A percentile compares a stretch with the other conserved stretches of the same genome.
Conservation (phyloP, 1,284 basidiomycete genomes). For the Irpex sp. region DNA sequence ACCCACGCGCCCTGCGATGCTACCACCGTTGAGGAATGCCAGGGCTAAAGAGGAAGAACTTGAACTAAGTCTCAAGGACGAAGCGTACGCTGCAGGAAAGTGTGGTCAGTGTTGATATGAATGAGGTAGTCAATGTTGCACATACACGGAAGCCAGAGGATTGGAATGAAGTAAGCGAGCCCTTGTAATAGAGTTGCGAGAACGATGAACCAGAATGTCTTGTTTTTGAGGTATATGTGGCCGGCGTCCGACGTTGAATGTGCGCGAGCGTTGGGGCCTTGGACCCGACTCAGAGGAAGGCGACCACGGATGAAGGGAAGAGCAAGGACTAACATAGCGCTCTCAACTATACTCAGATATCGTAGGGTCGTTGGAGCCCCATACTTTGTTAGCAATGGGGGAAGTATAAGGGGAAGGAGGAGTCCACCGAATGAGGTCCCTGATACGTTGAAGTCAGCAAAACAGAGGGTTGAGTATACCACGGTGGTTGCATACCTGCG, state of each 20-base stretch:
- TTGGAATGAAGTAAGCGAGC: constrained; percentile 29
- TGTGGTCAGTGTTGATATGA: not conserved
- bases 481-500: constrained; percentile 35
- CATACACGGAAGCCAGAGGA: constrained; percentile 29
- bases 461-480: not conserved
- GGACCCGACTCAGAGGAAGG: constrained; percentile 28
- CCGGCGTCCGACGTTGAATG: not conserved
- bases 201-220: constrained; percentile 25
- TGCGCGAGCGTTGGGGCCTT: constrained; percentile 12
- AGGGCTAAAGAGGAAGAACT: constrained; percentile 27
- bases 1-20: constrained; percentile 29
- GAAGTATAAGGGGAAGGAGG: constrained; percentile 18
- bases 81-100: constrained; percentile 25
- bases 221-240: constrained; percentile 22
- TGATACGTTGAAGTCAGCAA: constrained; percentile 9
- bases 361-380: constrained; percentile 13
- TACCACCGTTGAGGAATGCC: constrained; percentile 28
- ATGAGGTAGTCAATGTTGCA: not conserved
- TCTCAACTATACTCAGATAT: constrained; percentile 6
- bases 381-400: constrained; percentile 12
- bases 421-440: constrained; percentile 32
- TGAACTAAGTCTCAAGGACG: constrained; percentile 23
- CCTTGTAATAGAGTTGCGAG: constrained; percentile 30
- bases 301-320: constrained; percentile 23
- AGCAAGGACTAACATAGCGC: not conserved